A percentile compares a stretch with the other conserved stretches of the same genome.
Evolutionary conservation across 495 filamentous ascomycete species (phyloP).

Genomic region (Hypoxylon trugodes): DNA sequence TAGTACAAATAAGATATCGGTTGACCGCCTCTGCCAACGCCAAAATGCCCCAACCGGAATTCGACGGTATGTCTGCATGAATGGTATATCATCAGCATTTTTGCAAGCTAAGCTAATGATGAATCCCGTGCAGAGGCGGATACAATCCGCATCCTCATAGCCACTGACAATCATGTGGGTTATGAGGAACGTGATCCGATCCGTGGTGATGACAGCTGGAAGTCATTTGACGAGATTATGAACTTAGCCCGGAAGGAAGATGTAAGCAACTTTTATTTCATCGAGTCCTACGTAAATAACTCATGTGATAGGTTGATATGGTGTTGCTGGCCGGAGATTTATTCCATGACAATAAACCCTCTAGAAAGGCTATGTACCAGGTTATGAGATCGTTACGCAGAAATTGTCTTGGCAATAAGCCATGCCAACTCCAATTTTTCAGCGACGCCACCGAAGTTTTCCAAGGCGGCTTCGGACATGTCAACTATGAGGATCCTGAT

Average conservation of each 20-base stretch:
- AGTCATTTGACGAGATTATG: slow-evolving; percentile 95
- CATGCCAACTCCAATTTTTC: slow-evolving; percentile 93
- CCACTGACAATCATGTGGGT: slow-evolving; percentile 97
- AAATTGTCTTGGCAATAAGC: slow-evolving; percentile 94
- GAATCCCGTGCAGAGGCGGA: slow-evolving; percentile 67
- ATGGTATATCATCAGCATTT: neutral
- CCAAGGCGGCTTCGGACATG: slow-evolving; percentile 82
- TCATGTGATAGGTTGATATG: slow-evolving; percentile 75
- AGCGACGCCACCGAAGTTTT: slow-evolving; percentile 92
- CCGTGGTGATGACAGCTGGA: slow-evolving; percentile 96
- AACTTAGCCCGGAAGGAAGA: slow-evolving; percentile 84
- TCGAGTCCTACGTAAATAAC: neutral
- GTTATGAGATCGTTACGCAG: slow-evolving; percentile 92
- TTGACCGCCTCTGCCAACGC: too few species aligned
- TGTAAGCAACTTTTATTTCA: slow-evolving; percentile 53
- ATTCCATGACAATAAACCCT: slow-evolving; percentile 98
- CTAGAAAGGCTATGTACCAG: slow-evolving; percentile 94
- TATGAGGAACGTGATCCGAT: slow-evolving; percentile 93
- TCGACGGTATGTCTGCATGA: slow-evolving; percentile 25
- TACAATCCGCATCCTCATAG: slow-evolving; percentile 92
- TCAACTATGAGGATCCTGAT: slow-evolving; percentile 97
- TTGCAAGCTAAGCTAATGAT: neutral
- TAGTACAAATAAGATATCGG: slow-evolving; percentile 1
- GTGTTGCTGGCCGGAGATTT: slow-evolving; percentile 92
- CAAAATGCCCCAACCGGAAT: slow-evolving; percentile 34